These are phyloP conservation scores for Saccharomyces paradoxus DNA, from an alignment of 805 yeast genomes.

Conservation along the genomic window DNA sequence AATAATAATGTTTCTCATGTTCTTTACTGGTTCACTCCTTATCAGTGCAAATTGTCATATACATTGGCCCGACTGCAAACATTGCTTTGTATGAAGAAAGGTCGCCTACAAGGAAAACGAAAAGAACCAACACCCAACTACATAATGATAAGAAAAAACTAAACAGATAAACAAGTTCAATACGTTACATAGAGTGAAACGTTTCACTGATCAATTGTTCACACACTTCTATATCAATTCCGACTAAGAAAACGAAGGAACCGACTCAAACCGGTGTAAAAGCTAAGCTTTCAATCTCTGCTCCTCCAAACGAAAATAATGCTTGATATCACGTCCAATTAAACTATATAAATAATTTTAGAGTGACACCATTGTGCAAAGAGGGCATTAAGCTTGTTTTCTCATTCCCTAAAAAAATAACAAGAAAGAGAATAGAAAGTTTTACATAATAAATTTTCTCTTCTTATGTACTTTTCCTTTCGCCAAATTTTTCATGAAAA, in stretches of 20 bases:
- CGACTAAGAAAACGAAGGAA: conserved; percentile 10
- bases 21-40: not conserved
- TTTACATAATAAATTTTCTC: not conserved
- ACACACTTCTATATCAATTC: conserved; percentile 31
- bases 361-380: not conserved
- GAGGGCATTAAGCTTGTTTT: not conserved
- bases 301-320: not conserved
- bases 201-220: conserved; percentile 9
- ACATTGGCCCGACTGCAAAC: not conserved
- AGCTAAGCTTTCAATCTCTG: conserved; percentile 8
- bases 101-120: not conserved
- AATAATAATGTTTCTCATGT: conserved; percentile 14
- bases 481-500: not conserved
- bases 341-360: not conserved
- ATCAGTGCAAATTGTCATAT: not conserved
- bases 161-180: not conserved
- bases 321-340: not conserved
- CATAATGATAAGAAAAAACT: not conserved
- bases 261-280: conserved; percentile 16
- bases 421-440: not conserved
- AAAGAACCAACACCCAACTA: not conserved
- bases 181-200: not conserved
- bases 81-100: not conserved
- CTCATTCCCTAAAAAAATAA: not conserved
- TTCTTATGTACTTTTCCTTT: not conserved